A percentile compares a stretch with the other conserved stretches of the same genome.
Conservation (phyloP, 345 rosid species). For the Reutealis trisperma region DNA sequence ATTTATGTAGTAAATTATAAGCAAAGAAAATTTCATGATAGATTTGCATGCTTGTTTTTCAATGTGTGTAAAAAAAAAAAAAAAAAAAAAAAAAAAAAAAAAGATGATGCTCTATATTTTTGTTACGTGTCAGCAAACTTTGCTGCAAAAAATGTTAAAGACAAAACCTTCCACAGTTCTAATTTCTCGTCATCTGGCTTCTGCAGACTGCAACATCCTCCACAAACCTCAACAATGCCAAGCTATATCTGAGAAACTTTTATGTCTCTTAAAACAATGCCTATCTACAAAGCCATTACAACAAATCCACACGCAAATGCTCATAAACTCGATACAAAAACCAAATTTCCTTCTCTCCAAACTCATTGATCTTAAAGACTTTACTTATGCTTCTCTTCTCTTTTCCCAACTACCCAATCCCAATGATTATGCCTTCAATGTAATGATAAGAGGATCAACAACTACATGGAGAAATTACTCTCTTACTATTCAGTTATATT, state of each 20-base stretch:
- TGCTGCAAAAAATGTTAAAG: background rate
- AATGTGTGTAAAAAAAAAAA: too few species aligned
- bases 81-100: too few species aligned
- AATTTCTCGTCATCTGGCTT: constrained; percentile 4
- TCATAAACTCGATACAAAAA: constrained; percentile 40
- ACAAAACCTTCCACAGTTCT: background rate
- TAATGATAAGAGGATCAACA: constrained; percentile 77
- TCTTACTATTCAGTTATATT: constrained; percentile 47
- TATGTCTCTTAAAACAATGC: constrained; percentile 47
- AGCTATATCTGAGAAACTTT: constrained; percentile 34
- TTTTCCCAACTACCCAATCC: constrained; percentile 58
- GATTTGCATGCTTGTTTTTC: too few species aligned
- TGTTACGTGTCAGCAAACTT: too few species aligned
- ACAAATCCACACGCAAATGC: constrained; percentile 78
- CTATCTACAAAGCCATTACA: constrained; percentile 37
- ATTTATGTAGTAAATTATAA: too few species aligned
- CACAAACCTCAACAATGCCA: background rate
- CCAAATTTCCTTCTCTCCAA: constrained; percentile 71
- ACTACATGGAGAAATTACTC: constrained; percentile 52
- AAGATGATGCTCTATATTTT: too few species aligned
- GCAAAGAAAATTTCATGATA: too few species aligned
- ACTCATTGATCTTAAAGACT: constrained; percentile 59
- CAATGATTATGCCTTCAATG: constrained; percentile 68
- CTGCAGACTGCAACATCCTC: background rate
- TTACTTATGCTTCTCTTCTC: constrained; percentile 55